A percentile compares a stretch with the other conserved stretches of the same genome.
phyloP scores from a whole-genome alignment of 1,284 basidiomycete genomes.

The Violaceomyces palustris region DNA sequence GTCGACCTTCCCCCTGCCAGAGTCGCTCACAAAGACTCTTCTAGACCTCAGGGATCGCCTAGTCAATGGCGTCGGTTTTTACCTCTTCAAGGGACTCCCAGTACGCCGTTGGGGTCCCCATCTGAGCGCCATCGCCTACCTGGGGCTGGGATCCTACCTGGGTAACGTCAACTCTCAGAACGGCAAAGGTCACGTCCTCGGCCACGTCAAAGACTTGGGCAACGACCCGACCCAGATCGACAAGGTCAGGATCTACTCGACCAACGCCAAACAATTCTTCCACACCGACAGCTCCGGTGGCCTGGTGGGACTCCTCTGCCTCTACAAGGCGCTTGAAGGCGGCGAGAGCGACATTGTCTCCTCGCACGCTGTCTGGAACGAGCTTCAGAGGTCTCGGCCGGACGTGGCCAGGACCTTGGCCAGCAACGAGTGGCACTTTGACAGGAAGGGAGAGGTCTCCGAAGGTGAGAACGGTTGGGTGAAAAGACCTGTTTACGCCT shows the following conservation, averaged over 20 bases:
- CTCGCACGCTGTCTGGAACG: slow-evolving; percentile 55
- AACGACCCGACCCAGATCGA: slow-evolving; percentile 56
- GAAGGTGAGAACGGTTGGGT: slow-evolving; percentile 23
- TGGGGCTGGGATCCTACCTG: slow-evolving; percentile 53
- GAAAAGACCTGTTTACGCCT: slow-evolving; percentile 26
- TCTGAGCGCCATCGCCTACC: slow-evolving; percentile 53
- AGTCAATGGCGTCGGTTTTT: slow-evolving; percentile 51
- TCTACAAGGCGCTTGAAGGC: slow-evolving; percentile 55
- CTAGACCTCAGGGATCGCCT: slow-evolving; percentile 23
- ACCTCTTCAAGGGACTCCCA: slow-evolving; percentile 55
- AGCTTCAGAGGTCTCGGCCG: slow-evolving; percentile 54
- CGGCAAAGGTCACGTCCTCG: slow-evolving; percentile 54
- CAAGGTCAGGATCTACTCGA: slow-evolving; percentile 56
- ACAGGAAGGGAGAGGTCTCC: slow-evolving; percentile 42
- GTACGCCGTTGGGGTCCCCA: slow-evolving; percentile 52
- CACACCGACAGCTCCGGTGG: slow-evolving; percentile 51
- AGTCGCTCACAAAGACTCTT: slow-evolving; percentile 21
- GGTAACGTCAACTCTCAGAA: slow-evolving; percentile 54
- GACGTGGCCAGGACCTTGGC: slow-evolving; percentile 54
- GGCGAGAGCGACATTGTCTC: slow-evolving; percentile 56
- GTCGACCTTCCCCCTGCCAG: slow-evolving; percentile 38
- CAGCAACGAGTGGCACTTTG: slow-evolving; percentile 43
- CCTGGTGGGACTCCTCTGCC: slow-evolving; percentile 55
- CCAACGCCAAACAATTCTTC: slow-evolving; percentile 55
- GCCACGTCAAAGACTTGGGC: slow-evolving; percentile 56